Base-by-base conservation (phyloP, 1,139 yeast species). In the Protomyces inundatus region DNA sequence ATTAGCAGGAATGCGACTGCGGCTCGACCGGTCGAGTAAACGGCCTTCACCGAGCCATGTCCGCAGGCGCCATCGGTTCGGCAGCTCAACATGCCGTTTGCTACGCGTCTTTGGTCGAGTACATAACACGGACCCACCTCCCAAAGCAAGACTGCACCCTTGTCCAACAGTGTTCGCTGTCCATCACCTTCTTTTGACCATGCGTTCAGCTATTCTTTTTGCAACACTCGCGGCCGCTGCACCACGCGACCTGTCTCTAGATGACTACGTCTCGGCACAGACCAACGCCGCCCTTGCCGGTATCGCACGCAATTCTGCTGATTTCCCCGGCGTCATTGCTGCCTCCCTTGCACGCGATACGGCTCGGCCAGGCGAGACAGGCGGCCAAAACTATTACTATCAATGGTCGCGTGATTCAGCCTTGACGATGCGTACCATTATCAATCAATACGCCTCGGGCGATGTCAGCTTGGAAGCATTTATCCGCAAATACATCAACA, bases 361-460 rank as follows among this genome's bases (percentile, higher is more conserved):
- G 4, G 62, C 62, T 3, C 4, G 56, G 23, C 56, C 62, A n/a
- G 62, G 62, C n/a, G 53, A 52, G 39, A 36, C 42, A 6, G 62
- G 62, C 9, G 62, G 62, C 1, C 62, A 58, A 50, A 52, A 58
- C 32, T 58, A 58, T 46, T 58, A 91, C 70, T 91, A 82, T 72
- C 96, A 88, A 32, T 91, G 98, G 98, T 81, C 84, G 1, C 80
- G 98, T 70, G 98, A 91, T 73, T 84, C 91, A 40, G 97, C 97
- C 0, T 82, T 91, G 59, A 86, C 96, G 0, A 81, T 89, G 61
- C 82, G 84, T 66, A 80, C 95, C 0, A 77, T 91, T 61, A 79
- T 86, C 33, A 81, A 82, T 64, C 77, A 78, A 67, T 76, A 58
- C 30, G 62, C 62, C 3, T 58, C 62, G n/a, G 62, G 62, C 14